Conservation (phyloP, 257 asterid species). For the Parsonsia alboflavescens region DNA sequence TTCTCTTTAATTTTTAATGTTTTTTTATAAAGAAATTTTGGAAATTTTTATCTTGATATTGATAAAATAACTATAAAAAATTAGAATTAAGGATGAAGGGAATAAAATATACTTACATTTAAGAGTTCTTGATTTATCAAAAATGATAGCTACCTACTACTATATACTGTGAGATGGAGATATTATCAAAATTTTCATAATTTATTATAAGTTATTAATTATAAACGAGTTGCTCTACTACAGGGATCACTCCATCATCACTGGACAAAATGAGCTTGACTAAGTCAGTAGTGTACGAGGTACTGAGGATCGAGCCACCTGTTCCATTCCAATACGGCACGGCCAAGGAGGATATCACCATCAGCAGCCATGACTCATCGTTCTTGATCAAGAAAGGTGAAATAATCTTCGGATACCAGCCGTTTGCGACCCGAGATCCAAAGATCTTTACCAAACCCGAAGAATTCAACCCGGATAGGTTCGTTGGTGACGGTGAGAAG, state of each 20-base stretch:
- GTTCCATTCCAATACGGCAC: constrained; percentile 69
- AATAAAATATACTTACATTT: no score
- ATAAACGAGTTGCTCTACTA: no score
- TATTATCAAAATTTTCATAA: no score
- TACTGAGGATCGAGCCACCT: constrained; percentile 56
- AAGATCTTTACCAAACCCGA: constrained; percentile 39
- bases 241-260: constrained; percentile 33
- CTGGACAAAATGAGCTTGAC: constrained; percentile 44
- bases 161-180: no score
- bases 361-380: constrained; percentile 46
- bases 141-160: no score
- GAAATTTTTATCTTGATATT: no score
- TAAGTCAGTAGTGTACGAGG: constrained; percentile 66
- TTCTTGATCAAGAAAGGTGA: constrained; percentile 69
- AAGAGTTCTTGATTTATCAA: no score
- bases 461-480: constrained; percentile 50
- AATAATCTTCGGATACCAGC: constrained; percentile 69
- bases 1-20: no score
- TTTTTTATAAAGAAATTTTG: no score
- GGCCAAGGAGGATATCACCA: constrained; percentile 43
- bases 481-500: constrained; percentile 50
- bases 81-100: no score
- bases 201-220: no score
- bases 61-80: no score
- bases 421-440: constrained; percentile 60